Evolutionary conservation across 805 yeast genomes (phyloP), one percentile per base, ranked within the genome.

Genomic region (Komagataella ulmi): DNA sequence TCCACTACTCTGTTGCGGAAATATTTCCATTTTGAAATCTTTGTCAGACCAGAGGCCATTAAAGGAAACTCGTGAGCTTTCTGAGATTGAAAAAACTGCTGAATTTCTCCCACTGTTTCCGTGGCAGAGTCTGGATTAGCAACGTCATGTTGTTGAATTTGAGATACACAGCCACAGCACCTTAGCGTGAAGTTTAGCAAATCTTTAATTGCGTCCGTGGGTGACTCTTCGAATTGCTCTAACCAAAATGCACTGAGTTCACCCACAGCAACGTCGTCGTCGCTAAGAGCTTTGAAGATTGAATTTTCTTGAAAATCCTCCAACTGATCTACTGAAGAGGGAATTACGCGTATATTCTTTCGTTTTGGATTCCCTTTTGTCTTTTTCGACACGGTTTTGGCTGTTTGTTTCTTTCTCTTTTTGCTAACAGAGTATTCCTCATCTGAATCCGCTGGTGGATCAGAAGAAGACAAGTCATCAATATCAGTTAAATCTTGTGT

Each of bases 61-160:
- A 88, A 71, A 7, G 90, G 88, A 56, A 78, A 86, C 57, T 86
- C 93, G 58, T 84, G 90, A 44, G 71, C 60, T 50, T 72, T 71
- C 63, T 85, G 90, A 12, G 70, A 68, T 51, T 75, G 70, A 57
- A 86, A 85, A 47, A 77, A 66, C 17, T 78, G 69, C 55, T 85
- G 85, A 24, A 89, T 65, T 63, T 88, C 96, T 3, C 75, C 80
- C 7, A 87, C 76, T 0, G 96, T 86, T 43, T 82, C 85, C 14
- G 76, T 69, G 0, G 93, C 85, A 6, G 86, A 77, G 48, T 66
- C 70, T 2, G 62, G 51, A 53, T 61, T 63, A 4, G 59, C 71
- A 49, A 88, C 81, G 62, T 89, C 97, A 63, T 90, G 95, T 24
- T 79, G 77, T 54, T 81, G 82, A 7, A 87, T 76, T 23, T 76